phyloP scores from a whole-genome alignment of 352 stramenopile genomes.

The Pythium periplocum region DNA sequence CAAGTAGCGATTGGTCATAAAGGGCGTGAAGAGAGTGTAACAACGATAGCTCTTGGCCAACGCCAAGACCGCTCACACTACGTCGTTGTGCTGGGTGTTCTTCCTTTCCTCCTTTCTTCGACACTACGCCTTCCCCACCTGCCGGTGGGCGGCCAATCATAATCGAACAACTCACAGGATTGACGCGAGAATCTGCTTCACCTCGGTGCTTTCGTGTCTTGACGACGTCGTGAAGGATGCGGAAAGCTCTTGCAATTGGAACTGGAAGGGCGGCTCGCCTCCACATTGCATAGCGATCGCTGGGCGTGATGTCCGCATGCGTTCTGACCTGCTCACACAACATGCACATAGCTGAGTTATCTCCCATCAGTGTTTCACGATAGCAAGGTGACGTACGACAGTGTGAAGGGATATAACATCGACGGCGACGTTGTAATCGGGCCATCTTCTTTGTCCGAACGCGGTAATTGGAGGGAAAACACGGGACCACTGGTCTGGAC shows the following conservation, averaged over 20 bases:
- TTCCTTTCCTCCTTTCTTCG: no score
- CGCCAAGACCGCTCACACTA: no score
- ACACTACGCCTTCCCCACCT: no score
- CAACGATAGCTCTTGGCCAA: no score
- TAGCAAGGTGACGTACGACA: conserved; percentile 15
- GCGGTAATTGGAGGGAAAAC: conserved; percentile 26
- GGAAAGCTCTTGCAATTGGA: conserved; percentile 22
- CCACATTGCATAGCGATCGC: conserved; percentile 26
- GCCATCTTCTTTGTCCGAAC: conserved; percentile 8
- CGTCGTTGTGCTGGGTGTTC: no score
- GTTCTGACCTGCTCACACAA: conserved; percentile 27
- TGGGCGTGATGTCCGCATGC: conserved; percentile 44
- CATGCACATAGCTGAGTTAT: background rate
- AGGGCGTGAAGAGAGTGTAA: no score
- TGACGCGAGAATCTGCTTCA: conserved; percentile 11
- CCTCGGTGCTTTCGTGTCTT: conserved; percentile 9
- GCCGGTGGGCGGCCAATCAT: no score
- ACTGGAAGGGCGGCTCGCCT: conserved; percentile 19
- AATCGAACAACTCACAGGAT: conserved; percentile 13
- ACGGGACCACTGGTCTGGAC: conserved; percentile 28
- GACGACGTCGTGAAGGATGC: conserved; percentile 15
- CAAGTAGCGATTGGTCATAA: no score
- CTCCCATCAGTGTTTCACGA: no score
- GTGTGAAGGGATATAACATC: conserved; percentile 27
- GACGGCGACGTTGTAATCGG: conserved; percentile 21